Conservation (phyloP, 495 filamentous ascomycete genomes). For the Aspergillus leporis region DNA sequence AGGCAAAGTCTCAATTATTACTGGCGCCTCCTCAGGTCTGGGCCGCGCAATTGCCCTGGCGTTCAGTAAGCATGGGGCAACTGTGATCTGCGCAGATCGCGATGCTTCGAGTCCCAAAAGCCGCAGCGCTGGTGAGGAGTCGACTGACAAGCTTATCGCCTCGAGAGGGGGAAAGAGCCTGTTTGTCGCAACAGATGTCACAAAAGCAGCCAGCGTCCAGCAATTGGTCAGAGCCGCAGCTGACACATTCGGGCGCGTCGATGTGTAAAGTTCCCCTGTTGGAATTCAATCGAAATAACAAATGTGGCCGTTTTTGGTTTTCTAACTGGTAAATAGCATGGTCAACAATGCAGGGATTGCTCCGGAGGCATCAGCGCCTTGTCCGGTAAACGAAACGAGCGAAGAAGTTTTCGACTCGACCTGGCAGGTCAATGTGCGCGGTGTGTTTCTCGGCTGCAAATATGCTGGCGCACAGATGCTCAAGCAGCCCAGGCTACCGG, state of each 20-base stretch:
- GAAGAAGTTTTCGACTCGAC: slow-evolving; percentile 1
- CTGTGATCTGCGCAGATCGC: slow-evolving; percentile 4
- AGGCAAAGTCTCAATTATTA: slow-evolving; percentile 3
- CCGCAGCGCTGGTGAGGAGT: neutral
- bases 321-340: neutral
- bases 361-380: neutral
- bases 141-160: too few relatives aligned
- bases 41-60: slow-evolving; percentile 1
- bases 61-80: slow-evolving; percentile 5
- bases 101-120: neutral
- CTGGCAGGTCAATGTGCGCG: slow-evolving; percentile 4
- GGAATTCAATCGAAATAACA: too few relatives aligned
- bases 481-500: neutral
- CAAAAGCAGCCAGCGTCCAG: too few relatives aligned
- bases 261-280: too few relatives aligned
- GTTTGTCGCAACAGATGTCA: too few relatives aligned
- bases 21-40: slow-evolving; percentile 1
- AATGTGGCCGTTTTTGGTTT: too few relatives aligned
- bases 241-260: too few relatives aligned
- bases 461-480: slow-evolving; percentile 3
- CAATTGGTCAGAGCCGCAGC: too few relatives aligned
- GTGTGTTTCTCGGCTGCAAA: slow-evolving; percentile 2
- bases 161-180: too few relatives aligned
- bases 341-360: slow-evolving; percentile 5
- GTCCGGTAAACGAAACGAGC: neutral